Conservation (phyloP, 1,139 yeast genomes). For the Blastobotrys arbuscula region DNA sequence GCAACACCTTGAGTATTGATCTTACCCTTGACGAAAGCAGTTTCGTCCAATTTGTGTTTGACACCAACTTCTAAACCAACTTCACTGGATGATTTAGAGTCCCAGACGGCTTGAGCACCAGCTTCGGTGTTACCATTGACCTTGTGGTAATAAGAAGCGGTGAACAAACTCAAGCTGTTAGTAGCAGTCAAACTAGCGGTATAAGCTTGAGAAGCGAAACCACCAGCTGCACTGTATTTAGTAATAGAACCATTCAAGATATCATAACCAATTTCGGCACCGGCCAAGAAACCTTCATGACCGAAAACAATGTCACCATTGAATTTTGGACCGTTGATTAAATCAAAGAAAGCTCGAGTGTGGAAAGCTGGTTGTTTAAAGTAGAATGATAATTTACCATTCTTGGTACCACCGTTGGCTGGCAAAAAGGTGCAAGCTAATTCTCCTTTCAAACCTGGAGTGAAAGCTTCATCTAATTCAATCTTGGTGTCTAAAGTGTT, state of each 20-base stretch:
- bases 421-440: slow-evolving; percentile 86
- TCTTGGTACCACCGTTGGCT: slow-evolving; percentile 65
- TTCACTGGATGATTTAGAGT: slow-evolving; percentile 66
- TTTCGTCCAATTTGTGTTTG: slow-evolving; percentile 81
- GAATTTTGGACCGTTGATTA: slow-evolving; percentile 92
- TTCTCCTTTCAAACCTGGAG: slow-evolving; percentile 95
- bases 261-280: slow-evolving; percentile 97
- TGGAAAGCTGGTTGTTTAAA: slow-evolving; percentile 91
- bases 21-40: slow-evolving; percentile 94
- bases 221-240: slow-evolving; percentile 91
- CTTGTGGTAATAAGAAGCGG: slow-evolving; percentile 97
- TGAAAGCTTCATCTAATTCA: slow-evolving; percentile 84
- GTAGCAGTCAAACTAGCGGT: slow-evolving; percentile 85
- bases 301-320: slow-evolving; percentile 93
- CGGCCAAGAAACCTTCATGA: slow-evolving; percentile 94
- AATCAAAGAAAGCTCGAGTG: slow-evolving; percentile 92
- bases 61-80: slow-evolving; percentile 91
- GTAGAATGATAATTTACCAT: slow-evolving; percentile 86
- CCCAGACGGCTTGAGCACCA: slow-evolving; percentile 97
- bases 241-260: slow-evolving; percentile 87
- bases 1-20: slow-evolving; percentile 95
- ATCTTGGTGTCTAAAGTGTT: slow-evolving; percentile 89
- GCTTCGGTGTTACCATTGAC: slow-evolving; percentile 89
- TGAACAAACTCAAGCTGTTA: slow-evolving; percentile 82
- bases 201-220: slow-evolving; percentile 86